Percentiles rank a stretch among this genome's conserved stretches.
phyloP scores from a whole-genome alignment of 768 basidiomycete genomes.

The Rhizopogon rudus region DNA sequence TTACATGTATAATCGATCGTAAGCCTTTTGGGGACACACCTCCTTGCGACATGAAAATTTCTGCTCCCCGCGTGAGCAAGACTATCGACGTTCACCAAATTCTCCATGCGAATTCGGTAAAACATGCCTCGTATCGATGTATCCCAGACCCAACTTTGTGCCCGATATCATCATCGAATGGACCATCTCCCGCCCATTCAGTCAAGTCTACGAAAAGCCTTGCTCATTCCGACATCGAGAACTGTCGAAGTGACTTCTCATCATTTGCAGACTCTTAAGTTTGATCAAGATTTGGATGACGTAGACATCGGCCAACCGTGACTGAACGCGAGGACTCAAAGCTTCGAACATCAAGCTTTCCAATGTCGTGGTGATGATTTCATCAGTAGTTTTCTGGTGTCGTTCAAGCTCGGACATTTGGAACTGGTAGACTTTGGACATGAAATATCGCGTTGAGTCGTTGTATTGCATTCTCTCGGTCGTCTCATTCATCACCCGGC shows the following conservation, averaged over 20 bases:
- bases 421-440: background rate
- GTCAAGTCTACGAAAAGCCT: slow-evolving; percentile 1
- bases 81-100: background rate
- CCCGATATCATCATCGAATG: background rate
- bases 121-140: slow-evolving; percentile 8
- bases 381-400: background rate
- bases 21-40: background rate
- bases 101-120: background rate
- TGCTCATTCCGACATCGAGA: background rate
- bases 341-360: slow-evolving; percentile 9
- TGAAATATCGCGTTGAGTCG: background rate
- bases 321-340: slow-evolving; percentile 15
- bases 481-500: background rate
- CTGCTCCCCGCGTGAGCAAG: background rate
- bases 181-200: slow-evolving; percentile 1
- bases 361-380: slow-evolving; percentile 17
- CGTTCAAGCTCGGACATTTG: background rate
- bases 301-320: slow-evolving; percentile 9
- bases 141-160: background rate
- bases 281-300: slow-evolving; percentile 3
- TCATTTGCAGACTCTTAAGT: slow-evolving; percentile 13
- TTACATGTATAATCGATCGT: background rate
- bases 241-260: slow-evolving; percentile 4
- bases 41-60: background rate
- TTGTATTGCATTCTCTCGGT: background rate